phyloP scores from a whole-genome alignment of 305 asterid genomes.

The Striga hermonthica region DNA sequence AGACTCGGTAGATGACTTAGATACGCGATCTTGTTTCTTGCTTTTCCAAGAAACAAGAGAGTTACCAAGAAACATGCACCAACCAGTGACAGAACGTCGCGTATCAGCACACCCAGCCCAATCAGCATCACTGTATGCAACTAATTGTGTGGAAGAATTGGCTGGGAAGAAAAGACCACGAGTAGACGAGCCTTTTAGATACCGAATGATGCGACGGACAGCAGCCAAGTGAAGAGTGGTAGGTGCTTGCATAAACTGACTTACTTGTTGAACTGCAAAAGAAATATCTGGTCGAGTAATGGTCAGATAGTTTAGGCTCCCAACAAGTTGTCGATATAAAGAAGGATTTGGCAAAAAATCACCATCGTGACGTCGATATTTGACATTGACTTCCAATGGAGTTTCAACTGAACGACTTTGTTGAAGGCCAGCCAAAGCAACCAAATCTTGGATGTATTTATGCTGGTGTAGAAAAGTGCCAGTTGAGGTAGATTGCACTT shows the following conservation, averaged over 20 bases:
- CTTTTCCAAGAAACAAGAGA: slow-evolving; percentile 20
- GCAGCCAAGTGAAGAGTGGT: background rate
- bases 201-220: background rate
- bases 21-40: slow-evolving; percentile 1
- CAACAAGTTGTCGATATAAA: background rate
- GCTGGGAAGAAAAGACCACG: background rate
- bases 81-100: background rate
- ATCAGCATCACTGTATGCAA: slow-evolving; percentile 9
- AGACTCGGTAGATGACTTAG: background rate
- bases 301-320: slow-evolving; percentile 12
- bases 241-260: slow-evolving; percentile 18
- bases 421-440: background rate
- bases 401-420: slow-evolving; percentile 16
- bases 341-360: slow-evolving; percentile 3
- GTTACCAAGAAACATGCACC: slow-evolving; percentile 26
- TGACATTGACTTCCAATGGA: slow-evolving; percentile 18
- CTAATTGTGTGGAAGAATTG: background rate
- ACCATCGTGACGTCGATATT: slow-evolving; percentile 11
- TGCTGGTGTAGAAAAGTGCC: slow-evolving; percentile 13
- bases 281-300: slow-evolving; percentile 17
- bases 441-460: slow-evolving; percentile 20
- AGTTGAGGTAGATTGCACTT: background rate
- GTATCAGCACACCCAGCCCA: slow-evolving; percentile 20
- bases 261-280: slow-evolving; percentile 14
- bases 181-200: background rate